Evolutionary conservation across 2,329 filamentous ascomycete genomes (phyloP).

Genomic region (Pseudogymnoascus sp.): DNA sequence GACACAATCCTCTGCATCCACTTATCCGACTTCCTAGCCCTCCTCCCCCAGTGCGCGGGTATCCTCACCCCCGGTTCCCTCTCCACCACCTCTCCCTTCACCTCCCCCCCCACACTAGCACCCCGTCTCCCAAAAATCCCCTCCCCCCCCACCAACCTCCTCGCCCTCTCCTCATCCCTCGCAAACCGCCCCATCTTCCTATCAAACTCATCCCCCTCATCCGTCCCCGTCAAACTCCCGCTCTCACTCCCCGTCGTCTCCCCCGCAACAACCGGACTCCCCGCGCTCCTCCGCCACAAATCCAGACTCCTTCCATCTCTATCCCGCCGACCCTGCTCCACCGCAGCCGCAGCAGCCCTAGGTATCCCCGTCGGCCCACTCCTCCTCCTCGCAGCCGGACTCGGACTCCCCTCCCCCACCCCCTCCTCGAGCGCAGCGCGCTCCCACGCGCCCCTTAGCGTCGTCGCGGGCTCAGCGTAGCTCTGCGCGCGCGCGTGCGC

Average conservation of each 20-base stretch:
- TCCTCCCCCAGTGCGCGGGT: conserved; percentile 15
- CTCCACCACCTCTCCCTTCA: conserved; percentile 11
- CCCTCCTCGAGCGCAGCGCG: neutral
- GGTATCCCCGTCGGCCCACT: neutral
- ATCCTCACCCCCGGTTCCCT: conserved; percentile 17
- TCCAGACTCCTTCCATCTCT: neutral
- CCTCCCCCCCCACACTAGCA: conserved; percentile 9
- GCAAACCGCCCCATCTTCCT: conserved; percentile 9
- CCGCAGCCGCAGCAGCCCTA: neutral
- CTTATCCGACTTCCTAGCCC: conserved; percentile 12
- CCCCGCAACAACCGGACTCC: neutral
- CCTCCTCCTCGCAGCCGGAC: conserved; percentile 14
- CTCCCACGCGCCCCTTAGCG: neutral
- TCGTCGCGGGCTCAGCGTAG: neutral
- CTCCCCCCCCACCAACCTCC: neutral
- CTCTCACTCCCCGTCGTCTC: neutral
- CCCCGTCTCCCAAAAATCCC: conserved; percentile 5
- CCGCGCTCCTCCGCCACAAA: neutral
- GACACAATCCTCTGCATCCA: conserved; percentile 18
- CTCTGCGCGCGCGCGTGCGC: neutral
- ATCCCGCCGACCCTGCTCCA: neutral
- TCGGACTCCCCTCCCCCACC: conserved; percentile 16
- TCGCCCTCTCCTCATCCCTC: conserved; percentile 7
- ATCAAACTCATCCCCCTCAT: conserved; percentile 11
- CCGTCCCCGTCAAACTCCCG: neutral